Conservation (phyloP, 208 protist species). For the Trypanosoma brucei region DNA sequence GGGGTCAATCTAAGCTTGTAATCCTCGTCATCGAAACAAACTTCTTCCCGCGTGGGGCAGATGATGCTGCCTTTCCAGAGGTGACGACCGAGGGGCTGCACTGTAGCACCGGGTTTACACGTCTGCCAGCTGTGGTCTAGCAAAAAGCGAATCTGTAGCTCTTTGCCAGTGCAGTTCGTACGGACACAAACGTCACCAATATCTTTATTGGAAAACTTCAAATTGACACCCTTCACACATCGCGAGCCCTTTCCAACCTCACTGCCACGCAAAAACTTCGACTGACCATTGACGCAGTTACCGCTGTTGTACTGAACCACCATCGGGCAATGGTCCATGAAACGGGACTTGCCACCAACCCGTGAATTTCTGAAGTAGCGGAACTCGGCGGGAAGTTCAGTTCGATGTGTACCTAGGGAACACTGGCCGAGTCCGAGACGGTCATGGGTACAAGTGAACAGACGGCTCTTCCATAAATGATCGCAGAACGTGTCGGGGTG, state of each 20-base stretch:
- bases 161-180: neutral
- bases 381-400: neutral
- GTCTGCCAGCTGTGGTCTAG: neutral
- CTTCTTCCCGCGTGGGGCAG: slow-evolving; percentile 15
- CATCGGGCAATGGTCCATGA: neutral
- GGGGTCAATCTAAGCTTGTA: neutral
- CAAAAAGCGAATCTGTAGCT: slow-evolving; percentile 9
- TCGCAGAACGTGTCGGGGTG: neutral
- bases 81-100: neutral
- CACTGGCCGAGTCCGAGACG: neutral
- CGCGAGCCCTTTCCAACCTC: neutral
- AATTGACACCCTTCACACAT: neutral
- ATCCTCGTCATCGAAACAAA: slow-evolving; percentile 14
- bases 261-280: neutral
- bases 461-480: neutral
- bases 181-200: neutral
- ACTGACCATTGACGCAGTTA: neutral
- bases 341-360: neutral
- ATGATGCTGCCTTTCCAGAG: slow-evolving; percentile 18
- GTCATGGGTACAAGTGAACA: neutral
- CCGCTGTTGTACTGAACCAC: neutral
- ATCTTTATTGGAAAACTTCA: slow-evolving; percentile 3
- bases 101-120: neutral
- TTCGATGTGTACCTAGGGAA: neutral
- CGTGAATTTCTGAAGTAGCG: neutral